Evolutionary conservation across 2,329 filamentous ascomycete species (phyloP).

Genomic region (Helotiales sp.): DNA sequence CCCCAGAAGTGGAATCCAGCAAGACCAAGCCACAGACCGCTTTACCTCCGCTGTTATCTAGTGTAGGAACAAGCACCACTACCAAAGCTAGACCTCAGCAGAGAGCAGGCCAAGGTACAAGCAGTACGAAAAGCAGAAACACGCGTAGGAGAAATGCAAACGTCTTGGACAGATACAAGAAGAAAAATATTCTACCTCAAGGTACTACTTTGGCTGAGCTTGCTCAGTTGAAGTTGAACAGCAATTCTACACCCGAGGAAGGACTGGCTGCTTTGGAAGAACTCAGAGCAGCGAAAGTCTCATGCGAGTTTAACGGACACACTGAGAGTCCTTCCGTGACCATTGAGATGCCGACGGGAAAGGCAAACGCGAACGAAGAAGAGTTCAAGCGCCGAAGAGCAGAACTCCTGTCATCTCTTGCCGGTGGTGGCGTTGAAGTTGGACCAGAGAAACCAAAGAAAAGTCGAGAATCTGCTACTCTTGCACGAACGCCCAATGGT

Average conservation of each 20-base stretch:
- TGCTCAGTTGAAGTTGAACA: constrained; percentile 42
- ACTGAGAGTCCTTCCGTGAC: neutral
- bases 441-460: constrained; percentile 38
- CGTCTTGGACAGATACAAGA: constrained; percentile 57
- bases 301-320: constrained; percentile 3
- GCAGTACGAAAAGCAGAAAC: constrained; percentile 60
- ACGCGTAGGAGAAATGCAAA: constrained; percentile 55
- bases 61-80: neutral
- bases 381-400: constrained; percentile 57
- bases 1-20: constrained; percentile 47
- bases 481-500: neutral
- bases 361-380: constrained; percentile 32
- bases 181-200: constrained; percentile 54
- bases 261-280: constrained; percentile 32
- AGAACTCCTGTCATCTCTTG: constrained; percentile 56
- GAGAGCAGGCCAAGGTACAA: constrained; percentile 54
- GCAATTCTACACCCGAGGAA: constrained; percentile 33
- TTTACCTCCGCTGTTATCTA: neutral
- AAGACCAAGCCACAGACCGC: constrained; percentile 30
- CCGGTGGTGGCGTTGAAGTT: constrained; percentile 55
- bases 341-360: neutral
- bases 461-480: neutral
- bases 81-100: constrained; percentile 6
- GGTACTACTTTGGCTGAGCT: constrained; percentile 58
- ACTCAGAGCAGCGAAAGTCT: constrained; percentile 25